Evolutionary conservation across 2,329 filamentous ascomycete genomes (phyloP), one percentile per base, ranked within the genome.

Genomic region (Diplocarpon rosae): DNA sequence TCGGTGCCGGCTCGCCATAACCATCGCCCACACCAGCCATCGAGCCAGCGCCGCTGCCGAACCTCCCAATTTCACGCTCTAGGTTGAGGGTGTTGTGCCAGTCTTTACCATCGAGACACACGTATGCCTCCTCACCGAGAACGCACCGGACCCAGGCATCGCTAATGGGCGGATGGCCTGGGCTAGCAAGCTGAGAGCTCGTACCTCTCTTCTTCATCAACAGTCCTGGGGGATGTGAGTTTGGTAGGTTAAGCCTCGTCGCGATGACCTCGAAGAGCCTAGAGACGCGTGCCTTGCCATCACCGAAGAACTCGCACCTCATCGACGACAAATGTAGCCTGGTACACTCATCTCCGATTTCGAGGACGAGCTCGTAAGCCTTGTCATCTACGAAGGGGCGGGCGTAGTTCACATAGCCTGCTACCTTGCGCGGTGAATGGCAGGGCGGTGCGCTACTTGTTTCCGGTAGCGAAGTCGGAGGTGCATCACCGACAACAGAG

Each of bases 371-470:
- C 60, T 89, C 84, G 47, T 77, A 71, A 0, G 82, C 66, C 16
- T 70, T 71, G 42, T 85, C 78, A 61, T 95, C 88, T n/a, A 87
- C 79, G 57, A 82, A 93, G 0, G 90, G 90, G 5, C 90, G 78
- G 12, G 85, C 78, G 57, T 96, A 96, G 51, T 78, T 77, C 24
- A 94, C 78, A 69, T 76, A 84, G 4, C 75, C 72, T 9, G 62
- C 43, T 16, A 30, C 12, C 33, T 64, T 65, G 17, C 37, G 34
- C 12, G 36, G 37, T 16, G 43, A 37, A 12, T 38, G 62, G 57
- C 27, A 65, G 43, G 28, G 62, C 56, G 33, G 63, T 63, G 24
- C 60, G 48, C 46, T n/a, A 41, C 29, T 14, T 24, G 48, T 53
- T 5, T 51, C 56, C 15, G 52, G 45, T 7, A 62, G 48, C 30